A percentile compares a stretch with the other conserved stretches of the same genome.
phyloP scores from a whole-genome alignment of 2,329 filamentous ascomycete species.

The Dryadomyces quercus-mongolicae region DNA sequence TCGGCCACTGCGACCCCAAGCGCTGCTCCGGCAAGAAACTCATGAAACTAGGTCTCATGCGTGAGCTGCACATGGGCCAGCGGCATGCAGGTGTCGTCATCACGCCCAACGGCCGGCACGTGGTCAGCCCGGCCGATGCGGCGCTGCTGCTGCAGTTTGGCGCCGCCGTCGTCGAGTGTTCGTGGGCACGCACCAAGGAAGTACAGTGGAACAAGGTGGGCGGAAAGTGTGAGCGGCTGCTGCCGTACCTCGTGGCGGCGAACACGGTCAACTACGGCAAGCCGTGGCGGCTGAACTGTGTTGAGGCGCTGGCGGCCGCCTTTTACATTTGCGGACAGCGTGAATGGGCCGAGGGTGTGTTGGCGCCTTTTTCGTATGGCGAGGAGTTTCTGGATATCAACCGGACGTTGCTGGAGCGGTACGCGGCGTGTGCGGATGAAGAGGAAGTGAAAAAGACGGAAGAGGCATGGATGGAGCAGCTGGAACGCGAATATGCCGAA shows the following conservation, averaged over 20 bases:
- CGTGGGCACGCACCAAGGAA: constrained; percentile 86
- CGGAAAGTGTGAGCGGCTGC: constrained; percentile 78
- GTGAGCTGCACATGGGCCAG: constrained; percentile 82
- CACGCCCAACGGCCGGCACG: constrained; percentile 82
- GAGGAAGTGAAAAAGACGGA: constrained; percentile 74
- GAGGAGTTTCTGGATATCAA: constrained; percentile 87
- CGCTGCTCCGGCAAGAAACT: constrained; percentile 91
- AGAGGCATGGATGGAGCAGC: constrained; percentile 74
- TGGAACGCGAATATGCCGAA: constrained; percentile 81
- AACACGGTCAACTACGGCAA: constrained; percentile 97
- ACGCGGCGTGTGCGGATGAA: constrained; percentile 73
- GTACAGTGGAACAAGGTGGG: constrained; percentile 86
- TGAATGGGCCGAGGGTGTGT: constrained; percentile 79
- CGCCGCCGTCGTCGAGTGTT: constrained; percentile 92
- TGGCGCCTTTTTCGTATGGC: constrained; percentile 82
- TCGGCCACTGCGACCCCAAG: constrained; percentile 95
- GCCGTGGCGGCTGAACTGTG: constrained; percentile 90
- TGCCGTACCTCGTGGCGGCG: constrained; percentile 92
- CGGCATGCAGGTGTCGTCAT: constrained; percentile 88
- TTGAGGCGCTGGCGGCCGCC: constrained; percentile 83
- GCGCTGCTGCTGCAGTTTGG: constrained; percentile 77
- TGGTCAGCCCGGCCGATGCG: constrained; percentile 72
- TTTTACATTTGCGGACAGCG: constrained; percentile 86
- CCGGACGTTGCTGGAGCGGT: constrained; percentile 64
- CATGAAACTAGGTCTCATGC: constrained; percentile 87